phyloP scores from a whole-genome alignment of 139 green algal species.

The Picochlorum sp. region DNA sequence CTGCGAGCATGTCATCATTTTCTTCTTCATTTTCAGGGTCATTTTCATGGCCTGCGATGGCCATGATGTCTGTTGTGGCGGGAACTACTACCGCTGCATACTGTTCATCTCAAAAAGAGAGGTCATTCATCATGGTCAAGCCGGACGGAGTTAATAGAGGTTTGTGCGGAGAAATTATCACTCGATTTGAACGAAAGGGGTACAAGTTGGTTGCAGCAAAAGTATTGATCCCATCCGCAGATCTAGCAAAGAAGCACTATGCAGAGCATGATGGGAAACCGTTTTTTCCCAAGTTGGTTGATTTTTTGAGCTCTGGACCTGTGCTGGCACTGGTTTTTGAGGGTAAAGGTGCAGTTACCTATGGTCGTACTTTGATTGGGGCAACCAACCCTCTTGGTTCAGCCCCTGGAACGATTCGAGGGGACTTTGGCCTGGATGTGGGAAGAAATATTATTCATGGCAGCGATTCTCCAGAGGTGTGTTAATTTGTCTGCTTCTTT shows the following conservation, averaged over 20 bases:
- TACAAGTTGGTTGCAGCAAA: constrained; percentile 67
- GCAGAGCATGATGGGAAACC: constrained; percentile 39
- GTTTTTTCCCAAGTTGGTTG: constrained; percentile 52
- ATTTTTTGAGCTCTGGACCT: constrained; percentile 44
- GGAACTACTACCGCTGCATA: not conserved
- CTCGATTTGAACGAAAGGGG: constrained; percentile 42
- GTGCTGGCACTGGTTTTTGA: constrained; percentile 55
- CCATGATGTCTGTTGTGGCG: not conserved
- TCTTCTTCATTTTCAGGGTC: too few relatives aligned
- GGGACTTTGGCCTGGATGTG: constrained; percentile 53
- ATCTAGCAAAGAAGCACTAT: constrained; percentile 37
- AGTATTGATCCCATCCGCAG: constrained; percentile 36
- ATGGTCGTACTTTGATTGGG: constrained; percentile 63
- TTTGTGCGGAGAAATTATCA: constrained; percentile 27
- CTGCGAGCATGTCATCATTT: too few relatives aligned
- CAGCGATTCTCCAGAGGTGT: constrained; percentile 50
- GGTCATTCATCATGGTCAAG: constrained; percentile 37
- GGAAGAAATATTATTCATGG: constrained; percentile 66
- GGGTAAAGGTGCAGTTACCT: constrained; percentile 54
- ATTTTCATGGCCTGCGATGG: too few relatives aligned
- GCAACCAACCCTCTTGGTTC: constrained; percentile 64
- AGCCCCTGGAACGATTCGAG: constrained; percentile 60
- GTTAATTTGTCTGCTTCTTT: constrained; percentile 5
- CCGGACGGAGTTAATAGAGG: constrained; percentile 40
- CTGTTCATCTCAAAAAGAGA: constrained; percentile 5